Base-by-base conservation (phyloP, 2,329 filamentous ascomycete species). In the Penicillium sp. region DNA sequence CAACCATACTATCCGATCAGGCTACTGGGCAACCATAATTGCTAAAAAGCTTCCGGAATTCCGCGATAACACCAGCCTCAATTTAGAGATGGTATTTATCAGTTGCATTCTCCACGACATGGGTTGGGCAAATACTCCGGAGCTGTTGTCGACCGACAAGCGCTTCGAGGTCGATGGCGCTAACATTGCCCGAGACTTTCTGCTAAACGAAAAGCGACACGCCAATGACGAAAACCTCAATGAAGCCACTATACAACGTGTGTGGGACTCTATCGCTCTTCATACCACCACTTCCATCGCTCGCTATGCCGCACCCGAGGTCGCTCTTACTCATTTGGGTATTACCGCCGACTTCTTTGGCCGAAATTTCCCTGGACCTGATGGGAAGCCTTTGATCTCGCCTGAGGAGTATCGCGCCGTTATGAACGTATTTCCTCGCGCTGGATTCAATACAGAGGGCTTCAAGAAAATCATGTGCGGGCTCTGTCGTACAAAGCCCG, bases 81-180 rank as follows among this genome's bases (percentile, higher is more conserved):
- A 13, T 5, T 13, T 44, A 13, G 40, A 44, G 40, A 44, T 44
- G 40, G 19, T 44, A 12, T 24, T 44, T 6, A 10, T 44, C 40
- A 44, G 40, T 44, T 44, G 40, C 19, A 47, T 47, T 10, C 44
- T 47, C 26, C 44, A 47, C 15, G 44, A 47, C 15, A 26, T 47
- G 26, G 44, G 22, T 17, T 47, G 44, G 44, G 22, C 44, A 47
- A 28, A 26, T 26, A 28, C 22, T 4, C 22, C 22, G 13, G 44
- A 47, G 5, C 22, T 26, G 22, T 47, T 26, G 13, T 26, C 44
- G 5, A 28, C 24, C 12, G 44, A 47, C 13, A 47, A 47, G 8
- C 44, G 44, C 13, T 47, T 47, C 15, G 44, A 47, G 24, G 44
- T 47, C 15, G 44, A 47, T 9, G 26, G 44, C 3, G 44, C 44